Conservation (phyloP, 1,284 basidiomycete species). For the Wolfiporia cocos region DNA sequence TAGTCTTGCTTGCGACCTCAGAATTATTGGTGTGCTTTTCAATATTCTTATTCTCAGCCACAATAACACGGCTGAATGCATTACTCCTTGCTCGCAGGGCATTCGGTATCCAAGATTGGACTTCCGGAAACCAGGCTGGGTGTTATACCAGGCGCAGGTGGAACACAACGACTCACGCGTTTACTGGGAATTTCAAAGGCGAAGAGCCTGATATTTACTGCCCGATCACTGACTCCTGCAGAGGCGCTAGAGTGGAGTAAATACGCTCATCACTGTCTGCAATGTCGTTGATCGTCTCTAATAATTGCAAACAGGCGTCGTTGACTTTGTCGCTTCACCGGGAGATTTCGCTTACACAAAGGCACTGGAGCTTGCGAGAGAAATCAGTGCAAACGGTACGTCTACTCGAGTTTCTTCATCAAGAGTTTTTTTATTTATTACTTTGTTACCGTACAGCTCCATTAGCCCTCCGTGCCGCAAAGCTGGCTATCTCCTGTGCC, state of each 20-base stretch:
- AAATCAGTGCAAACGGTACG: slow-evolving; percentile 69
- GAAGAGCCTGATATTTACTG: slow-evolving; percentile 86
- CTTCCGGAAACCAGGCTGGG: slow-evolving; percentile 83
- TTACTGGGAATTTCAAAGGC: slow-evolving; percentile 79
- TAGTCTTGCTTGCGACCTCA: slow-evolving; percentile 81
- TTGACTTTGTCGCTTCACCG: slow-evolving; percentile 69
- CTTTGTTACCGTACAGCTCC: slow-evolving; percentile 53
- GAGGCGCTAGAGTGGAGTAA: slow-evolving; percentile 78
- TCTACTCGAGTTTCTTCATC: neutral
- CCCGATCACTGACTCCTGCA: slow-evolving; percentile 52
- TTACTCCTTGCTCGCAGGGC: slow-evolving; percentile 28
- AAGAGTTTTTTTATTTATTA: too few relatives aligned
- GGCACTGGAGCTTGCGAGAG: slow-evolving; percentile 56
- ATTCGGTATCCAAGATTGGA: slow-evolving; percentile 69
- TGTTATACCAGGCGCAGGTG: slow-evolving; percentile 93
- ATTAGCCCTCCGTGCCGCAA: slow-evolving; percentile 84
- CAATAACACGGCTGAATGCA: too few relatives aligned
- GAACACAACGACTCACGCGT: slow-evolving; percentile 83
- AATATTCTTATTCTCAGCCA: neutral
- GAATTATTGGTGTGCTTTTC: slow-evolving; percentile 66
- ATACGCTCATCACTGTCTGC: neutral
- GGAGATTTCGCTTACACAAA: slow-evolving; percentile 58
- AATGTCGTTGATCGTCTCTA: neutral
- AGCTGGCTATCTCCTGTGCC: slow-evolving; percentile 81
- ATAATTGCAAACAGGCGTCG: slow-evolving; percentile 47